Evolutionary conservation across 2,329 filamentous ascomycete genomes (phyloP), one percentile per base, ranked within the genome.

Genomic region (Cercospora zeae-maydis): DNA sequence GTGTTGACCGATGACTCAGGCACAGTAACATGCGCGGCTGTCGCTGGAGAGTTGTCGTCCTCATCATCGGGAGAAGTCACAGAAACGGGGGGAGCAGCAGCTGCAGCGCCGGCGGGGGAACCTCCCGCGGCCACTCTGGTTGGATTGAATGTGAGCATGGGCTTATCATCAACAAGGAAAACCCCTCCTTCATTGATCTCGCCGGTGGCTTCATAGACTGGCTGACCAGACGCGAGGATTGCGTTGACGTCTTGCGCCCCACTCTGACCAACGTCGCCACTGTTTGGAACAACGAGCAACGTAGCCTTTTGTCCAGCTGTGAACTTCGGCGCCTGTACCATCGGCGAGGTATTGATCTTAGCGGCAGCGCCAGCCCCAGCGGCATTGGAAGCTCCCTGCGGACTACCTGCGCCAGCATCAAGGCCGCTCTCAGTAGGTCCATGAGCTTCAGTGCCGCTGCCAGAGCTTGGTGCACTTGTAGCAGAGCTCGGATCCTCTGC

Each of bases 101-200:
- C 13, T 10, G 19, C 30, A 45, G 37, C 54, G 27, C 14, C 37
- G 14, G 30, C 11, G 24, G 54, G 21, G 13, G 33, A 30, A 13
- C 19, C 21, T 14, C 34, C 37, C 13, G 8, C 24, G 30, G 8
- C 42, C 14, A 58, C 11, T 49, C 56, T 58, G 31, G 27, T 51
- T 11, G 56, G 42, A 6, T 51, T 33, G 13, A 30, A 42, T 14
- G 56, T 59, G 24, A 59, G 47, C 21, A 37, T 33, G 13, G 56
- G 56, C 30, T 33, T n/a, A 13, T 45, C 56, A 13, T 51, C 45
- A 16, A 51, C 56, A 24, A 59, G 45, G 56, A 59, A 59, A 37
- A 59, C 56, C 2, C 56, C 56, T 34, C 27, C 31, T 24, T 33
- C 39, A 31, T 16, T 59, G 42, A 59, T 34, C 14, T 59, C 56